Evolutionary conservation across 257 asterid species (phyloP), one percentile per base, ranked within the genome.

Genomic region (Plantago major): DNA sequence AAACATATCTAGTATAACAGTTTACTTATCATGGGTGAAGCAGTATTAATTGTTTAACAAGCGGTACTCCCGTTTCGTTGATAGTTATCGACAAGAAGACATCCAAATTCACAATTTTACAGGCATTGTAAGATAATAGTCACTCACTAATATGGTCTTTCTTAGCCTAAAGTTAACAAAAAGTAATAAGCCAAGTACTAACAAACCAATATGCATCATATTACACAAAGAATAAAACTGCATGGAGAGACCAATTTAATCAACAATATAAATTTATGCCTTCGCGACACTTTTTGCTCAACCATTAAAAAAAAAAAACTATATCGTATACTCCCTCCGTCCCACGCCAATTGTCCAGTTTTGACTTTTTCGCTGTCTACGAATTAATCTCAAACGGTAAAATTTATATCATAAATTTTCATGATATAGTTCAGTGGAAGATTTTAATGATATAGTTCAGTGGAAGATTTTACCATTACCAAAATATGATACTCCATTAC

Each of bases 1-100:
- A 45, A 57, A 18, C 9, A 33, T 33, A 58, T 45, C 26, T 28
- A 53, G 9, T 11, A 49, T 42, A 19, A 61, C 50, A 63, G 58
- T 50, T 48, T 13, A 64, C 33, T 9, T 9, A 30, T 30, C 50
- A 57, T 58, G 15, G 11, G 46, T 45, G 49, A 56, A 37, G 17
- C n/a, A 11, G 2, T 22, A 22, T 33, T 33, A 19, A 60, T 46
- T 43, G 38, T 42, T 56, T 13, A 63, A 52, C 33, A 64, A 56
- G 26, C 33, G 61, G 42, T 15, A 30, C 9, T 26, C 38, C 43
- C 46, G 19, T 18, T 28, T 43, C 9, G 37, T 59, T 62, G 18
- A 28, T 14, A 45, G 13, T 38, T 60, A 15, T 22, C 67, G 40
- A 42, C 15, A 42, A 5, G 46, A 33, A 7, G 55, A 52, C 45